Conservation (phyloP, 257 asterid species). For the Solanum pinnatisectum region DNA sequence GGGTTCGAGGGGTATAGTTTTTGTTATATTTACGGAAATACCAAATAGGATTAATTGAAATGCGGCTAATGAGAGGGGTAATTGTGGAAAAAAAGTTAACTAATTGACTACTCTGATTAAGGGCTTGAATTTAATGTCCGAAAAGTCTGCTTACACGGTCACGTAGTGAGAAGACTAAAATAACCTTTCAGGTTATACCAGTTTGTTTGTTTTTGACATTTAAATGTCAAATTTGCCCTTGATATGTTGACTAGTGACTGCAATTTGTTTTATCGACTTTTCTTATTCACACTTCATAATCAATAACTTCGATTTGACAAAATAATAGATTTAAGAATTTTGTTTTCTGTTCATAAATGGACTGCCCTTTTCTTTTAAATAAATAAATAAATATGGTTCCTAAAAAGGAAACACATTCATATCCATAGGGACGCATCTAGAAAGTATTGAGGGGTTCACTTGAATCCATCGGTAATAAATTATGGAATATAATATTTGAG, state of each 20-base stretch:
- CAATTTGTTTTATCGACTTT: background rate
- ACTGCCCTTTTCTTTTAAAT: background rate
- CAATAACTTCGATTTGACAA: background rate
- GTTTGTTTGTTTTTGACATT: background rate
- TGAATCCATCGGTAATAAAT: too few species aligned
- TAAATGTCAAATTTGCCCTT: conserved; percentile 26
- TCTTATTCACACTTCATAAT: background rate
- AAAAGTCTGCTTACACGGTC: conserved; percentile 32
- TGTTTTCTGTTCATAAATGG: background rate
- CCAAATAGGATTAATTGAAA: background rate
- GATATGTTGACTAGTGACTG: background rate
- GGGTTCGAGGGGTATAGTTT: background rate
- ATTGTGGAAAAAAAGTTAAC: background rate
- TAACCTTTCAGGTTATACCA: background rate
- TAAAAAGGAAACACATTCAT: background rate
- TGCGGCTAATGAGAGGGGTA: background rate
- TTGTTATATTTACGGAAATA: background rate
- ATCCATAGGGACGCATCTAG: background rate
- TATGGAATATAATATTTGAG: too few species aligned
- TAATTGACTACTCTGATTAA: background rate
- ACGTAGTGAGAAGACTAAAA: background rate
- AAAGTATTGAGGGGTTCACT: too few species aligned
- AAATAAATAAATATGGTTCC: background rate
- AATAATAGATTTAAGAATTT: background rate
- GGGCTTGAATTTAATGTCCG: conserved; percentile 3